Base-by-base conservation (phyloP, 1,139 yeast species). In the Debaryomyces fabryi region DNA sequence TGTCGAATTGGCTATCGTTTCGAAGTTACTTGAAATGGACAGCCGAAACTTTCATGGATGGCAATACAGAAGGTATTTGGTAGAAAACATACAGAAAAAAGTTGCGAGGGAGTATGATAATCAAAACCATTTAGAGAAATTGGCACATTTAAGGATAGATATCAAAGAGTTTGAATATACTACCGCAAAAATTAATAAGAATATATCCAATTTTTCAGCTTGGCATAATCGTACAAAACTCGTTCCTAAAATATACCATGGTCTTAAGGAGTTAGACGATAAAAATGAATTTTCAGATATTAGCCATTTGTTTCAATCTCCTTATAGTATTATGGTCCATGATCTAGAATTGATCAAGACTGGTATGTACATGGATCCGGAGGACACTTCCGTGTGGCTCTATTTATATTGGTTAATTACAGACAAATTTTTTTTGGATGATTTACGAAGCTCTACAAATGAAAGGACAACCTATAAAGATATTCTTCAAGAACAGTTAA, bases 41-140 rank as follows among this genome's bases (percentile, higher is more conserved):
- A 76, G 88, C 25, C 77, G 99, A 55, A 93, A 93, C 63, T 93
- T 79, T 64, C 98, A 91, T 63, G 98, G 96, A 3, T 93, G 99
- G 99, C 92, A 88, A 46, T 93, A 93, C 64, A 75, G 99, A 58
- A 76, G 98, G 48, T 80, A 81, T 49, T 83, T 93, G 2, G 82
- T 90, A 6, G 66, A 67, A 3, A 72, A 76, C 39, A 65, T 85
- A 36, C 86, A 83, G 55, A 53, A 52, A n/a, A 56, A 55, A 10
- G 40, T 49, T 1, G 52, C 51, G 6, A 58, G 60, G 0, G 51
- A 50, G 23, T 50, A 46, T 13, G 41, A 48, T 4, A 48, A 52
- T 16, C 15, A 38, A 4, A 37, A 32, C 6, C 40, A 43, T 3
- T 41, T 6, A 41, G 44, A 18, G 45, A 44, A 5, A 59, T 60